Conservation (phyloP, 1,284 basidiomycete species). For the Chondrostereum purpureum region DNA sequence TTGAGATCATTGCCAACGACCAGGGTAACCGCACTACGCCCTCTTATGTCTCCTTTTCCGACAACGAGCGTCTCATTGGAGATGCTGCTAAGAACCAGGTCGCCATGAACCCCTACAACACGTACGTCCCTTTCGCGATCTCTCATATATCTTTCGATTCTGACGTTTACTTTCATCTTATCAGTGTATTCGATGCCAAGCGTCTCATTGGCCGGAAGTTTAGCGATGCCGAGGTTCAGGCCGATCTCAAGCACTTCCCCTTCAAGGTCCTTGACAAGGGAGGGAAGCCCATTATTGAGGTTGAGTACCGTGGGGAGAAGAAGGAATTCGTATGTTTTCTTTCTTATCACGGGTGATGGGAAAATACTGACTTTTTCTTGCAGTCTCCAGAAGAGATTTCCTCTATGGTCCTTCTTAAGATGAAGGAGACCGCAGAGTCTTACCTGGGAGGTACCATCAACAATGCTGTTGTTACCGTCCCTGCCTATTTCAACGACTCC, state of each 20-base stretch:
- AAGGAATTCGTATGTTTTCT: conserved; percentile 63
- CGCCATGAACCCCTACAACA: conserved; percentile 46
- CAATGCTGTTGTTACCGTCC: conserved; percentile 42
- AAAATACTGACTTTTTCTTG: neutral
- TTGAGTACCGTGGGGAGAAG: conserved; percentile 70
- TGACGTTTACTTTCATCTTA: conserved; percentile 15
- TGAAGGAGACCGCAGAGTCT: conserved; percentile 83
- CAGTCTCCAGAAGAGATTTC: conserved; percentile 81
- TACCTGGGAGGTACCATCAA: conserved; percentile 56
- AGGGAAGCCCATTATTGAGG: conserved; percentile 71
- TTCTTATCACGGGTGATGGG: neutral
- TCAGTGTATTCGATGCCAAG: conserved; percentile 72
- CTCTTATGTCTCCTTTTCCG: conserved; percentile 76
- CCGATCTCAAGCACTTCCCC: conserved; percentile 76
- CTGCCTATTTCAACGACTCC: conserved; percentile 66
- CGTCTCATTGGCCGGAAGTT: conserved; percentile 78
- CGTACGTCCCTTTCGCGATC: conserved; percentile 19
- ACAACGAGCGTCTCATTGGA: conserved; percentile 73
- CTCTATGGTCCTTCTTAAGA: conserved; percentile 79
- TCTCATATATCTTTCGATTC: conserved; percentile 6
- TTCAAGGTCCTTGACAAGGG: conserved; percentile 68
- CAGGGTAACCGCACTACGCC: conserved; percentile 83
- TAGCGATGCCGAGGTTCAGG: conserved; percentile 66
- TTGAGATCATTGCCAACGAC: conserved; percentile 83
- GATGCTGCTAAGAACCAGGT: conserved; percentile 79